Conservation (phyloP, 345 rosid genomes). For the Mangifera indica region DNA sequence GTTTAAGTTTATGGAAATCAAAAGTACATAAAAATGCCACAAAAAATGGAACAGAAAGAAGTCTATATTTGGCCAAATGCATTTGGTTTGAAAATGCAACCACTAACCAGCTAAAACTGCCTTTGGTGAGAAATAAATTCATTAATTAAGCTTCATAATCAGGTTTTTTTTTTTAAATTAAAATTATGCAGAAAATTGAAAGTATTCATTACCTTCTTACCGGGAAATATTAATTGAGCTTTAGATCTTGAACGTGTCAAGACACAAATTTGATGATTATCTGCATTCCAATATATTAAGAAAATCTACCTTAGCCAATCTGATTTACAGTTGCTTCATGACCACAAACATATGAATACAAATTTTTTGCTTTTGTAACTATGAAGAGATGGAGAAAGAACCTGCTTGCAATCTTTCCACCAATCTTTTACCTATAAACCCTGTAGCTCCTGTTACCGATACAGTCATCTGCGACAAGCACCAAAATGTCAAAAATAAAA, state of each 20-base stretch:
- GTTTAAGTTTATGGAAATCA: neutral
- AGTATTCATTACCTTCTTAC: slow-evolving; percentile 84
- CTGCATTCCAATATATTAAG: slow-evolving; percentile 38
- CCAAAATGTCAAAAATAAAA: slow-evolving; percentile 21
- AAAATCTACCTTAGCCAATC: slow-evolving; percentile 14
- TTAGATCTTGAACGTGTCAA: slow-evolving; percentile 85
- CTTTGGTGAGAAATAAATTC: neutral
- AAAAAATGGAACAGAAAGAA: neutral
- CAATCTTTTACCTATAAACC: slow-evolving; percentile 81
- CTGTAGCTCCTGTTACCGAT: slow-evolving; percentile 91
- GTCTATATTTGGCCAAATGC: neutral
- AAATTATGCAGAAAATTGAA: slow-evolving; percentile 13
- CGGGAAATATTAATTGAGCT: slow-evolving; percentile 87
- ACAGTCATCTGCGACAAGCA: slow-evolving; percentile 60
- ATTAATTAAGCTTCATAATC: slow-evolving; percentile 1
- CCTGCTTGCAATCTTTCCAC: slow-evolving; percentile 84
- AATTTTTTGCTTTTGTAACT: neutral
- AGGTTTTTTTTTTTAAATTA: neutral
- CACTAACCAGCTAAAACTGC: neutral
- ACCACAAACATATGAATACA: neutral
- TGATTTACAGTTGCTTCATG: neutral
- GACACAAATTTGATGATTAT: slow-evolving; percentile 61
- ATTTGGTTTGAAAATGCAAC: slow-evolving; percentile 9
- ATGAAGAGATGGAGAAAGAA: slow-evolving; percentile 18
- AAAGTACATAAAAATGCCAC: neutral